Evolutionary conservation across 2,329 filamentous ascomycete genomes (phyloP), one percentile per base, ranked within the genome.

Genomic region (Beauveria pseudobassiana): DNA sequence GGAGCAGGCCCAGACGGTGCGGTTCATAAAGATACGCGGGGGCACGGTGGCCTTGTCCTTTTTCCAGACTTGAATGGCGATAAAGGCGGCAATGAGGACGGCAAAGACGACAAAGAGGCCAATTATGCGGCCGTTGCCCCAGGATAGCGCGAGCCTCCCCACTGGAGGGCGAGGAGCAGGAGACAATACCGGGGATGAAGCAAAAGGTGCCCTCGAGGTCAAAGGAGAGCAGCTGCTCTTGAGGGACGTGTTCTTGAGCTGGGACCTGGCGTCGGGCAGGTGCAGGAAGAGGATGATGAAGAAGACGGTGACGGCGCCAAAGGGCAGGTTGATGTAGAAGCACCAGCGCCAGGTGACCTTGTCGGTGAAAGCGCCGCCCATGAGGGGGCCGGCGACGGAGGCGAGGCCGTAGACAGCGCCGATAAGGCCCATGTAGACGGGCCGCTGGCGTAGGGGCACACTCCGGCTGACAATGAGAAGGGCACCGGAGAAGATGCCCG

Each of bases 151-250:
- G 67, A 67, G 20, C 73, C 75, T 49, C 74, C 74, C 76, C 76
- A 80, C 57, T 79, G 76, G 24, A 81, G 69, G 10, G 78, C 78
- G n/a, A 81, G 68, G 0, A 80, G 65, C 14, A 79, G 70, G 76
- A 79, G 38, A 78, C 68, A 16, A 77, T 74, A 9, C 48, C 59
- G 18, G 59, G 59, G 16, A 61, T 51, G 30, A 61, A 51, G 43
- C 42, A 48, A 12, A 61, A 26, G 30, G 80, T 82, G 18, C 84
- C 84, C 2, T 83, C 67, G 0, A 80, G 43, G 34, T 61, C 59
- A 14, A 61, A 51, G 18, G 43, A 61, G 51, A 61, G 28, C 77
- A 82, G 64, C 57, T 80, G 78, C 51, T 75, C 64, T 69, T 70
- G 9, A 75, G 65, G 68, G 18, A 72, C 67, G 22, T 53, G 43